A percentile compares a stretch with the other conserved stretches of the same genome.
phyloP scores from a whole-genome alignment of 2,329 filamentous ascomycete species.

The Epichloe scottii region DNA sequence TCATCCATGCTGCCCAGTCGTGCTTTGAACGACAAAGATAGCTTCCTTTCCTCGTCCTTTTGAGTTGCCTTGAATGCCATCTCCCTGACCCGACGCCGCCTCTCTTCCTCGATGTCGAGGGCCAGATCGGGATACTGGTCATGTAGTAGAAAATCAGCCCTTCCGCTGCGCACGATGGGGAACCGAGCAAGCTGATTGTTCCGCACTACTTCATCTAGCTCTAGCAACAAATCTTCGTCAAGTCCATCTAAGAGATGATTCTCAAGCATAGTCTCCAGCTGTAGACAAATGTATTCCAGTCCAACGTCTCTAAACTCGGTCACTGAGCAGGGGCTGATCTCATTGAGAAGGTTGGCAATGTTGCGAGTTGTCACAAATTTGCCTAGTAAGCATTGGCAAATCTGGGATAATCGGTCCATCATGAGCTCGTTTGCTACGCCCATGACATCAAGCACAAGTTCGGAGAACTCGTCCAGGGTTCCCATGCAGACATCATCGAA shows the following conservation, averaged over 20 bases:
- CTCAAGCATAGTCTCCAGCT: constrained; percentile 83
- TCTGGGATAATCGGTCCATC: constrained; percentile 79
- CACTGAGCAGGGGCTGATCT: constrained; percentile 72
- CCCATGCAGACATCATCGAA: constrained; percentile 65
- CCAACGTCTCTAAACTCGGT: constrained; percentile 78
- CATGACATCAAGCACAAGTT: constrained; percentile 85
- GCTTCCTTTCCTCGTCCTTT: constrained; percentile 51
- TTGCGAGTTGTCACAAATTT: constrained; percentile 79
- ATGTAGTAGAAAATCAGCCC: constrained; percentile 52
- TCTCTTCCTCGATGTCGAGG: constrained; percentile 55
- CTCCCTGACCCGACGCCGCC: constrained; percentile 58
- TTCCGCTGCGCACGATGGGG: constrained; percentile 65
- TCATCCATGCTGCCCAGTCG: constrained; percentile 57
- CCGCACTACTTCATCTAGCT: constrained; percentile 69
- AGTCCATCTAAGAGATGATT: constrained; percentile 78
- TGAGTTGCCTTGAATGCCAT: constrained; percentile 56
- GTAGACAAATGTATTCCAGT: constrained; percentile 82
- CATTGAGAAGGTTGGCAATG: constrained; percentile 73
- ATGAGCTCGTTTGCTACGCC: constrained; percentile 86
- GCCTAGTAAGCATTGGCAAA: constrained; percentile 77
- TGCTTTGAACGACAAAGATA: constrained; percentile 46
- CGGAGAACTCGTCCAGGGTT: constrained; percentile 71
- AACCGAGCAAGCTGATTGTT: constrained; percentile 69
- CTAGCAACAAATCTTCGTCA: constrained; percentile 67
- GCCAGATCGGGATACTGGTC: constrained; percentile 52